Percentiles rank a stretch among this genome's conserved stretches.
phyloP scores from a whole-genome alignment of 495 filamentous ascomycete genomes.

The Penicillium ochrochloron region DNA sequence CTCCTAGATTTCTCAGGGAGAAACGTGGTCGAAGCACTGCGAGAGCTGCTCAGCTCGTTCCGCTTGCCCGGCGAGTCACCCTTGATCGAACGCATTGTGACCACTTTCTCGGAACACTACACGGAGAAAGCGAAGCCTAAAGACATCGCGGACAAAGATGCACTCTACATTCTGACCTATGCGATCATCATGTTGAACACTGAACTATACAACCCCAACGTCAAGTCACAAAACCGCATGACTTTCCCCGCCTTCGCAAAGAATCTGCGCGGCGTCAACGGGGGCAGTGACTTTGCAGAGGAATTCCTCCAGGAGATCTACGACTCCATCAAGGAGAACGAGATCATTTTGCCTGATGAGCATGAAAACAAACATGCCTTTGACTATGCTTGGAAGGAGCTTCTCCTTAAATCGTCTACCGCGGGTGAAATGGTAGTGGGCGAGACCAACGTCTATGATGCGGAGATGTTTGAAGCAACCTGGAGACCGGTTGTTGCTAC shows the following conservation, averaged over 20 bases:
- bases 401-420: conserved; percentile 82
- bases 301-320: conserved; percentile 89
- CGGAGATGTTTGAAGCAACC: conserved; percentile 95
- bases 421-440: conserved; percentile 76
- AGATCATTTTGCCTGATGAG: conserved; percentile 97
- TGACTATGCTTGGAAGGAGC: conserved; percentile 95
- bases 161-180: conserved; percentile 89
- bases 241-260: conserved; percentile 75
- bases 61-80: conserved; percentile 90
- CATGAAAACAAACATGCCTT: conserved; percentile 96
- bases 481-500: conserved; percentile 96
- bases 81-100: conserved; percentile 92
- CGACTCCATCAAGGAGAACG: conserved; percentile 85
- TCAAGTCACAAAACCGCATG: conserved; percentile 85
- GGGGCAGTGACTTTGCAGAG: conserved; percentile 78
- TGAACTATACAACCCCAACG: conserved; percentile 91
- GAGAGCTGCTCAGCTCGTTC: conserved; percentile 88
- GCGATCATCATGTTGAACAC: conserved; percentile 96
- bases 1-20: conserved; percentile 85
- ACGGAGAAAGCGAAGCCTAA: conserved; percentile 71
- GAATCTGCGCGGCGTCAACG: conserved; percentile 89
- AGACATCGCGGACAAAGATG: conserved; percentile 83
- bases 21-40: conserved; percentile 86
- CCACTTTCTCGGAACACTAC: conserved; percentile 84
- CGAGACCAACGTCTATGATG: conserved; percentile 92